These are phyloP conservation scores for Agaricales sp. DNA, from an alignment of 1,284 basidiomycete species.

Conservation along the genomic window DNA sequence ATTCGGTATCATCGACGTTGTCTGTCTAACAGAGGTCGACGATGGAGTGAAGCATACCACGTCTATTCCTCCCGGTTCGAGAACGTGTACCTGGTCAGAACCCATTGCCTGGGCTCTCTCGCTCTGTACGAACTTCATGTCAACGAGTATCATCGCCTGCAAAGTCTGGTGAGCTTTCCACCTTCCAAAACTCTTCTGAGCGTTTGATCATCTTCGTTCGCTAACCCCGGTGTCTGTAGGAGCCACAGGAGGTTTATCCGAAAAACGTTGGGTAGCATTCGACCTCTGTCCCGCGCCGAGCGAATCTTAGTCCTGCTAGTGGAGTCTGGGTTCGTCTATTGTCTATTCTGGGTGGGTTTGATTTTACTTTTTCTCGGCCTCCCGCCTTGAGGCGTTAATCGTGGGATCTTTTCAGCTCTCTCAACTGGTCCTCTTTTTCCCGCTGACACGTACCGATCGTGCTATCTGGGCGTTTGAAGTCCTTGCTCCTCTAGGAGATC, in stretches of 20 bases:
- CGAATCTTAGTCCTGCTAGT: neutral
- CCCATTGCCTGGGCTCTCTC: conserved; percentile 1
- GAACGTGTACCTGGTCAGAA: conserved; percentile 1
- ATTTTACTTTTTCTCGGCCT: too few relatives aligned
- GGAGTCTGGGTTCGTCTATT: neutral
- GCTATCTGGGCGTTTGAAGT: conserved; percentile 2
- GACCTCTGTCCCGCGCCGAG: neutral
- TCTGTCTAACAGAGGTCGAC: neutral
- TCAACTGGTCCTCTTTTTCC: neutral
- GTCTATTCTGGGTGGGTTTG: neutral
- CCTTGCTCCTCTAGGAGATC: neutral
- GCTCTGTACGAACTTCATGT: neutral
- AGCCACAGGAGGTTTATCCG: neutral
- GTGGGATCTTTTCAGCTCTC: too few relatives aligned
- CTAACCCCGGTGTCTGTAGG: neutral
- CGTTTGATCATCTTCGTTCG: neutral
- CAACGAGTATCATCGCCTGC: neutral
- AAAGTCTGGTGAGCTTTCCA: neutral
- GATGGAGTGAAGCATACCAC: neutral
- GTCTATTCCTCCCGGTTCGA: neutral
- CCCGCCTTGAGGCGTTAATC: too few relatives aligned
- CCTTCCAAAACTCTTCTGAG: too few relatives aligned
- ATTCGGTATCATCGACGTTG: neutral
- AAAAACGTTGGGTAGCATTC: neutral
- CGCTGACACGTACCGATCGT: too few relatives aligned